Evolutionary conservation across 768 basidiomycete genomes (phyloP), one percentile per base, ranked within the genome.

Genomic region (Xerocomus brunneocitrinus): DNA sequence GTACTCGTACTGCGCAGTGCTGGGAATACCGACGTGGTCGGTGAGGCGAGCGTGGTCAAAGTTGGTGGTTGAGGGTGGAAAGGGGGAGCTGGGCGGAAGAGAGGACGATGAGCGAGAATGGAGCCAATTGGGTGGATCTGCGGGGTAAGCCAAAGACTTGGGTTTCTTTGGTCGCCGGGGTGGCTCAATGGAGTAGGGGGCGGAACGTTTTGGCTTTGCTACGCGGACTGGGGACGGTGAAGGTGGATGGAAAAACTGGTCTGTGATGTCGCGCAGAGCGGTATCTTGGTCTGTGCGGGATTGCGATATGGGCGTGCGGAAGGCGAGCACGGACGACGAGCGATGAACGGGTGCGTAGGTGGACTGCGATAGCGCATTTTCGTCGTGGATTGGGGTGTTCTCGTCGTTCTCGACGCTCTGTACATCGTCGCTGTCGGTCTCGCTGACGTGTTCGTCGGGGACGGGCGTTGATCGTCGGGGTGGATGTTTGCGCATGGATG

Each of bases 21-120:
- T 47, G 12, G 19, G 16, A 34, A 50, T 49, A 46, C 36, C 54
- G 25, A 19, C 48, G 30, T 9, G 45, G 30, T 55, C 47, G 10
- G 52, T 47, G 3, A 49, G n/a, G 42, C 50, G 58, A 0, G 32
- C 45, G 28, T 53, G 55, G 16, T 54, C 61, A 25, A 53, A 19
- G 32, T 58, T 57, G 16, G 58, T 49, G 3, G 67, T 60, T 16
- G 67, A 68, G 9, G 64, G 56, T 1, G 65, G 62, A 16, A 65
- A 50, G 4, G 70, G 70, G 1, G 70, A 71, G 22, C 71, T 72
- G 9, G 70, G 71, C 0, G 70, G 70, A 28, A 71, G 70, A 24
- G 69, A 61, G 5, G 70, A 72, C 2, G 66, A 55, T 9, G 68
- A 52, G 22, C 47, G 67, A 4, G 62, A 48, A 27, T 51, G 46